Base-by-base conservation (phyloP, 2,329 filamentous ascomycete genomes). In the Colletotrichum eleusines region DNA sequence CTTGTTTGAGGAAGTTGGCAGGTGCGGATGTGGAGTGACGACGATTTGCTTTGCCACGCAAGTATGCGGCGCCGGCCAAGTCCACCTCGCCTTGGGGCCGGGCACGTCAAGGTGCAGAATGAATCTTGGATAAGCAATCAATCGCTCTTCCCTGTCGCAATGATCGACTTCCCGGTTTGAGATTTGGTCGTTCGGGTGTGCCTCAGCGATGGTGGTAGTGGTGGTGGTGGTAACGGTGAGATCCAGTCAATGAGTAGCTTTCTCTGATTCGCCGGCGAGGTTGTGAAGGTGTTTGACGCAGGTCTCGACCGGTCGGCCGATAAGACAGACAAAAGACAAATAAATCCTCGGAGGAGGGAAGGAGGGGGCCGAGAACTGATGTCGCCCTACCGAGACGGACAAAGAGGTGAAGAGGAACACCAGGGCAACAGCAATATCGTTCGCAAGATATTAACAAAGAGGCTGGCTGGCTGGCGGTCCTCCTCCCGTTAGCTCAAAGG, bases 81-180 rank as follows among this genome's bases (percentile, higher is more conserved):
- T 44, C 46, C 44, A 50, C 33, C 26, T 40, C 33, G 28, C 44
- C 16, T 51, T 11, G 44, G 9, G n/a, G 20, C n/a, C 20, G n/a
- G 31, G n/a, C 44, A 66, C 66, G 61, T 66, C 62, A 64, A 68
- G 18, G 16, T 44, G 66, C 66, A 68, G 60, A 42, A 66, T 42
- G 60, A 48, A 69, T 55, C 54, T 66, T 60, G 66, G 40, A 51
- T 26, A 48, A 26, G n/a, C 16, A 50, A 16, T 12, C 28, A 35
- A 18, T 31, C 14, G 31, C n/a, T 12, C 38, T 42, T 38, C 18
- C 28, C 11, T 16, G 51, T 23, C 26, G 23, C 50, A 33, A 63
- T 8, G 66, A 18, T 50, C 38, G 31, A 20, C 54, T 42, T 66
- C 44, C 62, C 31, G 62, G 54, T 60, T 60, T 60, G 53, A 5